Base-by-base conservation (phyloP, 2,329 filamentous ascomycete species). In the Fusarium tanahbumbuense region DNA sequence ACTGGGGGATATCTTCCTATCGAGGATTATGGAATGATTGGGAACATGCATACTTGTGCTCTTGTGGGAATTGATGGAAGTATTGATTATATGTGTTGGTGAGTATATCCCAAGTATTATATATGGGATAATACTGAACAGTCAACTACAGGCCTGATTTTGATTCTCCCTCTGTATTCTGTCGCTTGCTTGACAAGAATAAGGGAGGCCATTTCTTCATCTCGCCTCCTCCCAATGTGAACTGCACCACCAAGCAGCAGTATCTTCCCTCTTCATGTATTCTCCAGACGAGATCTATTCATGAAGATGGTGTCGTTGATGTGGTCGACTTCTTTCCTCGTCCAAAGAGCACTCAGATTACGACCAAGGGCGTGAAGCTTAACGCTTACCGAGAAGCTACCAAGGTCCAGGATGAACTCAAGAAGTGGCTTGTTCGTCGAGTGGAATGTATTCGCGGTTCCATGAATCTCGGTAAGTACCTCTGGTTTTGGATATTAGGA, bases 21-120 rank as follows among this genome's bases (percentile, higher is more conserved):
- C 70, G 91, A 93, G 76, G 88, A 93, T 78, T 93, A 93, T 83
- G 92, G 92, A 58, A 86, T 94, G 79, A 92, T 94, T 73, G 92
- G 92, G 25, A 93, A 93, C 75, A 93, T 94, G 91, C 87, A 90
- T 73, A 94, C 91, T 2, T 92, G 90, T 81, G 91, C 91, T 16
- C 82, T 93, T n/a, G 86, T 92, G 23, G 91, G 90, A 70, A 91
- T 92, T 76, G 89, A 91, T 74, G 91, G 91, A 25, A 91, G 90
- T 69, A 79, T 94, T 60, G 92, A 93, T 76, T 93, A 89, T 73
- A 92, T 93, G 90, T 93, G 91, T 78, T 94, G 91, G 89, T 89
- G 75, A 78, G 84, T 69, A 60, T 16, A 11, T 4, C 27, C 6
- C 6, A 18, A 28, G 18, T 37, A 16, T 16, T 34, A 3, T 23